Conservation (phyloP, 768 basidiomycete species). For the Boletus sp. region DNA sequence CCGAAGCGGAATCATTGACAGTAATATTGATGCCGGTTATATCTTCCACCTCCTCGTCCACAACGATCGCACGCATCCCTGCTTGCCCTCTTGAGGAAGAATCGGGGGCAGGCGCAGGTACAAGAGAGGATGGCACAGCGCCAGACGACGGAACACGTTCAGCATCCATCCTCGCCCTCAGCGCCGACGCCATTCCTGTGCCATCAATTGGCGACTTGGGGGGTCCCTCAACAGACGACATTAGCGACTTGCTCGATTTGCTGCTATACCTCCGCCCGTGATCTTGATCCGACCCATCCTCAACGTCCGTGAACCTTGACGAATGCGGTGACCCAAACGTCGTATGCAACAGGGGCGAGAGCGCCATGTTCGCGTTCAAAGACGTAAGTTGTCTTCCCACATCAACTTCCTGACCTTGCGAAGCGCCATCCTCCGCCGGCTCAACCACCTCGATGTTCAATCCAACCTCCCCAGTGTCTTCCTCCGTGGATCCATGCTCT, state of each 20-base stretch:
- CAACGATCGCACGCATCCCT: constrained; percentile 9
- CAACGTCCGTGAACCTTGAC: constrained; percentile 28
- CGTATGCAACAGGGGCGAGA: constrained; percentile 41
- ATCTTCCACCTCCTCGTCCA: constrained; percentile 15
- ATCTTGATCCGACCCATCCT: constrained; percentile 27
- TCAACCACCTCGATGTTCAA: constrained; percentile 16
- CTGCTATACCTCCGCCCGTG: constrained; percentile 16
- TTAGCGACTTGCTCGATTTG: constrained; percentile 13
- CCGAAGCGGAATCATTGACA: constrained; percentile 1
- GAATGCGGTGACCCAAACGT: constrained; percentile 40
- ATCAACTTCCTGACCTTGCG: constrained; percentile 8
- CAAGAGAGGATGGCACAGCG: neutral
- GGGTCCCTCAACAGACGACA: constrained; percentile 15
- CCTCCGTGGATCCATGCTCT: constrained; percentile 21
- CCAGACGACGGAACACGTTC: constrained; percentile 1
- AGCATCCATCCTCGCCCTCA: constrained; percentile 16
- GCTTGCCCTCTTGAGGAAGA: neutral
- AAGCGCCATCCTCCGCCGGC: constrained; percentile 9
- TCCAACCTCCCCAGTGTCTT: neutral
- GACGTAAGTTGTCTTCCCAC: neutral
- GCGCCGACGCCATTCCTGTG: constrained; percentile 16
- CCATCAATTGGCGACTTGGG: constrained; percentile 11
- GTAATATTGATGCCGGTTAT: constrained; percentile 6
- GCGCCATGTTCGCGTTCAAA: constrained; percentile 2
- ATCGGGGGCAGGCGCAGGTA: neutral